phyloP scores from a whole-genome alignment of 768 basidiomycete species.

The Candolleomyces eurysporus region DNA sequence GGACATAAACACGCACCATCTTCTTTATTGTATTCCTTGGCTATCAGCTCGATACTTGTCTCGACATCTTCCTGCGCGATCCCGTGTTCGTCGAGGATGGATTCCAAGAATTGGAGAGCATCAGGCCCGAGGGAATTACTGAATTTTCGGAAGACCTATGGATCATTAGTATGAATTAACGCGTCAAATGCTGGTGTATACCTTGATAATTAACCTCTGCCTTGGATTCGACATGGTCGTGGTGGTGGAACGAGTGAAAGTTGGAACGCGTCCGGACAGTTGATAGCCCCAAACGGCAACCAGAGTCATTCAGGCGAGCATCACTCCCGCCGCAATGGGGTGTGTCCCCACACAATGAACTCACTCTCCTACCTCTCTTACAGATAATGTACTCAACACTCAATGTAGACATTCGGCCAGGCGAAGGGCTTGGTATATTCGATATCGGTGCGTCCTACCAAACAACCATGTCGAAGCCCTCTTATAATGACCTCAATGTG shows the following conservation, averaged over 20 bases:
- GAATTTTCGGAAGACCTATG: slow-evolving; percentile 82
- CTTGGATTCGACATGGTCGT: slow-evolving; percentile 43
- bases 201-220: slow-evolving; percentile 51
- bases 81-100: slow-evolving; percentile 67
- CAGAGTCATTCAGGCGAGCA: neutral
- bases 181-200: slow-evolving; percentile 10
- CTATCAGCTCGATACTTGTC: slow-evolving; percentile 73
- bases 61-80: slow-evolving; percentile 71
- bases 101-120: slow-evolving; percentile 66
- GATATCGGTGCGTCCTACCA: slow-evolving; percentile 53
- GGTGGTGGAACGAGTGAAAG: neutral
- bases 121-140: slow-evolving; percentile 86
- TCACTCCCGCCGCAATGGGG: no score
- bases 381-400: slow-evolving; percentile 60
- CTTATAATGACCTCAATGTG: neutral
- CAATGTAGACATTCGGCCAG: slow-evolving; percentile 76
- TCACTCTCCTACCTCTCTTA: neutral
- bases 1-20: slow-evolving; percentile 52
- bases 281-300: neutral
- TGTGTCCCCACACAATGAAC: slow-evolving; percentile 8
- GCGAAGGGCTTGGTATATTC: slow-evolving; percentile 73
- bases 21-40: slow-evolving; percentile 86
- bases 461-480: neutral
- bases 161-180: neutral
- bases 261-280: neutral